Percentiles rank a stretch among this genome's conserved stretches.
Conservation (phyloP, 306 rosid species). For the Trichosanthes truncata region DNA sequence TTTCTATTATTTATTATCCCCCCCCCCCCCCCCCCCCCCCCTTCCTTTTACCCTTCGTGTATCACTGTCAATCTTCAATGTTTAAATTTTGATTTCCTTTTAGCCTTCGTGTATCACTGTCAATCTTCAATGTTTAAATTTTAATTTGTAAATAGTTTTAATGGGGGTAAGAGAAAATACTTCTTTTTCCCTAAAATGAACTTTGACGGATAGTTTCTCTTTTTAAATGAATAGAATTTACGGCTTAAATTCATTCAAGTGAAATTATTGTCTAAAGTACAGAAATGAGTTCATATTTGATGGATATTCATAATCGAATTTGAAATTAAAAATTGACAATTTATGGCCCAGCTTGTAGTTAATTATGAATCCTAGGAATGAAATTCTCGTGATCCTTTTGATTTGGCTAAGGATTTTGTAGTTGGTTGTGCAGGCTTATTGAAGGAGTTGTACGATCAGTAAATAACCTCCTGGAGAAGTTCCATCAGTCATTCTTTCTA, state of each 20-base stretch:
- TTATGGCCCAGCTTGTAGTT: neutral
- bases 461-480: constrained; percentile 94
- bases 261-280: neutral
- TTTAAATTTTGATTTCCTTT: neutral
- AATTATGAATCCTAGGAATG: neutral
- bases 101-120: neutral
- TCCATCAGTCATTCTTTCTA: constrained; percentile 86
- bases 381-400: constrained; percentile 7
- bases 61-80: neutral
- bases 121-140: neutral
- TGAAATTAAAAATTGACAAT: neutral
- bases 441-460: constrained; percentile 89
- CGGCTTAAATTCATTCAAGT: neutral
- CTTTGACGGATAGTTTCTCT: neutral
- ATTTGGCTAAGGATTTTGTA: constrained; percentile 11
- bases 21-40: too few species aligned
- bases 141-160: neutral
- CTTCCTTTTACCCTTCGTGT: neutral
- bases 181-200: neutral
- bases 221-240: neutral
- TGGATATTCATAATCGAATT: neutral
- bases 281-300: neutral
- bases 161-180: neutral
- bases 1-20: neutral
- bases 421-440: constrained; percentile 52